Conservation (phyloP, 1,284 basidiomycete genomes). For the Coriolopsis trogii region DNA sequence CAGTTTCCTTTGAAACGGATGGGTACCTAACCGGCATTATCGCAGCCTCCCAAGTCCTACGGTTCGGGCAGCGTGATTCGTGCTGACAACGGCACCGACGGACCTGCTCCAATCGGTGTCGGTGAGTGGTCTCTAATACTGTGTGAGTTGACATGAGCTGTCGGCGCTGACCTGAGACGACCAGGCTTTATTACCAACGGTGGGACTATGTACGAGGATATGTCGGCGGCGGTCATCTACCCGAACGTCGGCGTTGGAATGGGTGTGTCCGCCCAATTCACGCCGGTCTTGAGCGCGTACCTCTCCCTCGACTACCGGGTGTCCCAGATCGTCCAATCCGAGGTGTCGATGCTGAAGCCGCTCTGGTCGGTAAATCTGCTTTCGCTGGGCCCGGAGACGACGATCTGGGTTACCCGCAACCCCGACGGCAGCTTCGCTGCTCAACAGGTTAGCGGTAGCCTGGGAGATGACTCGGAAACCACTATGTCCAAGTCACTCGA, state of each 20-base stretch:
- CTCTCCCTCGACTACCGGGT: conserved; percentile 4
- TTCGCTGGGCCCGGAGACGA: neutral
- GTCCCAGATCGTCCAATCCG: neutral
- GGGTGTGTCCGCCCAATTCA: neutral
- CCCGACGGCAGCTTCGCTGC: neutral
- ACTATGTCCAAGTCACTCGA: no score
- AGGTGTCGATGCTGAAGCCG: neutral
- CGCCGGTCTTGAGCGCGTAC: conserved; percentile 6
- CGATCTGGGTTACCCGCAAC: conserved; percentile 1
- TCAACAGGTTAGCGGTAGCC: neutral
- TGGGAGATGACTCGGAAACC: no score
- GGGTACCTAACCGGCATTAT: no score
- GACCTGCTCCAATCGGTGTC: neutral
- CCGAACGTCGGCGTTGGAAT: conserved; percentile 8
- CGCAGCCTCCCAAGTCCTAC: neutral
- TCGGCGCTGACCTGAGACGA: neutral
- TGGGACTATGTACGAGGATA: conserved; percentile 3
- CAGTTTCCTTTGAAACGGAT: neutral
- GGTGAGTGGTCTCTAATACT: neutral
- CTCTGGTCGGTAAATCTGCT: conserved; percentile 6
- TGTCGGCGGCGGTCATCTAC: conserved; percentile 6
- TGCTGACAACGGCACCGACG: conserved; percentile 3
- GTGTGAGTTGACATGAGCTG: no score
- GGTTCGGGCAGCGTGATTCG: neutral
- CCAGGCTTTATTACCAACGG: conserved; percentile 14